Evolutionary conservation across 2,329 filamentous ascomycete genomes (phyloP).

Genomic region (Lasiodiplodia sp.): DNA sequence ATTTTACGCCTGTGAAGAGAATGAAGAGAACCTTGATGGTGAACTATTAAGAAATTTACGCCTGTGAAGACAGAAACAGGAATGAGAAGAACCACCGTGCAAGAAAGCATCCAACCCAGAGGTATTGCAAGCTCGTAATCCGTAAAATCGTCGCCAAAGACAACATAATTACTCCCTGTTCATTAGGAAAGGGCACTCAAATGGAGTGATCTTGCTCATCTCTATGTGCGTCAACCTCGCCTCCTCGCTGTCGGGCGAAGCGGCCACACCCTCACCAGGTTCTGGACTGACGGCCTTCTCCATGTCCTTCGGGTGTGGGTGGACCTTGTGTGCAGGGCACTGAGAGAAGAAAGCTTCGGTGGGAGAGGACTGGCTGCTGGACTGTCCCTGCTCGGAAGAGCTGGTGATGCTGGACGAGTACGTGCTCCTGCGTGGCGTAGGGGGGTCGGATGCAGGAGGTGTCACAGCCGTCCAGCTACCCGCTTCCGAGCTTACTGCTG

Average conservation of each 20-base stretch:
- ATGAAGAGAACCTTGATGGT: not conserved
- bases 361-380: constrained; percentile 26
- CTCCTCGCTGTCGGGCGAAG: constrained; percentile 41
- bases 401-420: constrained; percentile 24
- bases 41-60: not conserved
- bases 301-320: constrained; percentile 45
- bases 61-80: not conserved
- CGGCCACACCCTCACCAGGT: constrained; percentile 47
- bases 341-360: constrained; percentile 6
- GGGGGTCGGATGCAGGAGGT: constrained; percentile 21
- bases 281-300: constrained; percentile 41
- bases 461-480: constrained; percentile 26
- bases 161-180: constrained; percentile 42
- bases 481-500: constrained; percentile 13
- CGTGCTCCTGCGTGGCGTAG: constrained; percentile 18
- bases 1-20: not conserved
- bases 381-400: constrained; percentile 26
- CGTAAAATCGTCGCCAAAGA: not conserved
- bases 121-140: not conserved
- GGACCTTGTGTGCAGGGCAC: constrained; percentile 34
- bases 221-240: constrained; percentile 46
- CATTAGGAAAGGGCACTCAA: constrained; percentile 48
- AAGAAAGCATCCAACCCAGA: not conserved
- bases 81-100: not conserved
- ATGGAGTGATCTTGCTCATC: constrained; percentile 41